phyloP scores from a whole-genome alignment of 352 stramenopile species.

The Globisporangium solare region DNA sequence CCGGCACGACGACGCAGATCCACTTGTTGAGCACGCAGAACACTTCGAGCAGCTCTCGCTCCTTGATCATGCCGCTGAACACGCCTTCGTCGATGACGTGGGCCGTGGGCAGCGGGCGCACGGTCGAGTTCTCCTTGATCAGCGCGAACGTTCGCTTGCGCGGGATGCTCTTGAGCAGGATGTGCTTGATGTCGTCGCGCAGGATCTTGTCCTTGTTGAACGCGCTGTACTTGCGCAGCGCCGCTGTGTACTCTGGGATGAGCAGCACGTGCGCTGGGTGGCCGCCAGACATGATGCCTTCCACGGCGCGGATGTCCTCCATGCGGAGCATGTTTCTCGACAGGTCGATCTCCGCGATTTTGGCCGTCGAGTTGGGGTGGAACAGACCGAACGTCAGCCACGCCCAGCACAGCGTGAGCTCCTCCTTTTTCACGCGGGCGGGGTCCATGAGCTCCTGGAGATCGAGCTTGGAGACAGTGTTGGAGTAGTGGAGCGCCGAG shows the following conservation, averaged over 20 bases:
- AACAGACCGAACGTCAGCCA: slow-evolving; percentile 52
- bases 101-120: slow-evolving; percentile 37
- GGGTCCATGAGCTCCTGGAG: slow-evolving; percentile 46
- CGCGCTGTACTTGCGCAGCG: slow-evolving; percentile 46
- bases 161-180: slow-evolving; percentile 45
- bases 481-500: slow-evolving; percentile 54
- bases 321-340: slow-evolving; percentile 54
- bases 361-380: slow-evolving; percentile 47
- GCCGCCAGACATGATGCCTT: slow-evolving; percentile 47
- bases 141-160: slow-evolving; percentile 39
- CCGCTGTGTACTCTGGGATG: slow-evolving; percentile 39
- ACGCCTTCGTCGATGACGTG: slow-evolving; percentile 38
- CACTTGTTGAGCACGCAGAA: slow-evolving; percentile 53
- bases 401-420: slow-evolving; percentile 44
- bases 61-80: slow-evolving; percentile 31
- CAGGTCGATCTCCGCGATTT: slow-evolving; percentile 35
- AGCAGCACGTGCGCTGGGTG: slow-evolving; percentile 44
- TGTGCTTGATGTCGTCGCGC: slow-evolving; percentile 41
- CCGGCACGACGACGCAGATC: slow-evolving; percentile 46
- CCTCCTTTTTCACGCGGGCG: slow-evolving; percentile 27
- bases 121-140: slow-evolving; percentile 38
- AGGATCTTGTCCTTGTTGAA: slow-evolving; percentile 44
- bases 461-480: slow-evolving; percentile 41
- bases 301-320: slow-evolving; percentile 45
- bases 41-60: slow-evolving; percentile 46